Conservation (phyloP, 2,329 filamentous ascomycete genomes). For the Cryoendolithus antarcticus region DNA sequence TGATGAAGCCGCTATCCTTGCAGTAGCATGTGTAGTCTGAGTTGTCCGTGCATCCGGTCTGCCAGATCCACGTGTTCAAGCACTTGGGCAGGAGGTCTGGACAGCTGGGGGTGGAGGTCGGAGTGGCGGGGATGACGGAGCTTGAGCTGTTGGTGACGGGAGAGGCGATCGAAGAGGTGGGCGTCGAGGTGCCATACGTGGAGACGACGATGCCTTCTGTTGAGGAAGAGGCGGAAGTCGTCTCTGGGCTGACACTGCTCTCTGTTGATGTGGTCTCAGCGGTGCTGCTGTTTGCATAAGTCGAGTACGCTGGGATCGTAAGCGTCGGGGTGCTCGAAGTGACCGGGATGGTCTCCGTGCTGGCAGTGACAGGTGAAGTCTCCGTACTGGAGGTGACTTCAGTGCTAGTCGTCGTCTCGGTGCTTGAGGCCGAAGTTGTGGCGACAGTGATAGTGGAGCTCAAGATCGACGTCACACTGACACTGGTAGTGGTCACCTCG, state of each 20-base stretch:
- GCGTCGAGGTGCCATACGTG: neutral
- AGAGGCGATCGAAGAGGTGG: neutral
- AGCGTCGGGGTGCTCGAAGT: constrained; percentile 1
- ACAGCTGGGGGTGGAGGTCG: constrained; percentile 27
- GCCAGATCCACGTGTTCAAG: constrained; percentile 78
- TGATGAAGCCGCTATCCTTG: constrained; percentile 61
- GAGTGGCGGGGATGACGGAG: constrained; percentile 1
- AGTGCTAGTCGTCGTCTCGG: constrained; percentile 5
- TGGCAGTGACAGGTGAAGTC: constrained; percentile 8
- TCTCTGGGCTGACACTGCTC: constrained; percentile 1
- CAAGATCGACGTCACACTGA: constrained; percentile 2
- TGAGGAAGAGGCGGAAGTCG: neutral
- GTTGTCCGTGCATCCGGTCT: constrained; percentile 69
- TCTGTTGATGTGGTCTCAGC: constrained; percentile 1
- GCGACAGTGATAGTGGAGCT: constrained; percentile 4
- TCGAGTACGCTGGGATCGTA: neutral
- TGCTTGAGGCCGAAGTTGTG: constrained; percentile 4
- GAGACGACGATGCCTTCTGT: neutral
- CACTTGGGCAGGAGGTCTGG: constrained; percentile 72
- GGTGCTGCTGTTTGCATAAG: constrained; percentile 4
- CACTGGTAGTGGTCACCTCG: constrained; percentile 5
- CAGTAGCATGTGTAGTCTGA: constrained; percentile 78
- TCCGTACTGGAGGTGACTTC: constrained; percentile 10
- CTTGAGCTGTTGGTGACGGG: constrained; percentile 1
- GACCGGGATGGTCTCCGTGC: constrained; percentile 1